These are phyloP conservation scores for Wallacemonas sp. DNA, from an alignment of 208 protist species.

Conservation along the genomic window DNA sequence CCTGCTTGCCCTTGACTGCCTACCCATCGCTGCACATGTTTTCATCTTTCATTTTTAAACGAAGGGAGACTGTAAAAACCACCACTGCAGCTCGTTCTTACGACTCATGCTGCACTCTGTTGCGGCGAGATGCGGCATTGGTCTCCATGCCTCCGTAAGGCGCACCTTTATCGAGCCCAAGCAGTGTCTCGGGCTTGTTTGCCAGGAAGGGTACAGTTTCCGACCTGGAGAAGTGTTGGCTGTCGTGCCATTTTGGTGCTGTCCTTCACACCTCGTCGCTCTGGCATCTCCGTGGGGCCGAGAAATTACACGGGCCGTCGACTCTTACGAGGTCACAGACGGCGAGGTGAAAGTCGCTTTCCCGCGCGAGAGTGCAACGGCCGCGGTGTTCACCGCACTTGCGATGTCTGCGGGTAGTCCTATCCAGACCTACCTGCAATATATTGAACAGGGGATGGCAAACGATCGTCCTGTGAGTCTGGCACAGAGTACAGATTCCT, in stretches of 20 bases:
- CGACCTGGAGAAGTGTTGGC: slow-evolving; percentile 39
- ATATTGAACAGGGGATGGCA: slow-evolving; percentile 26
- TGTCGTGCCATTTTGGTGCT: slow-evolving; percentile 45
- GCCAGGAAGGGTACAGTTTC: slow-evolving; percentile 22
- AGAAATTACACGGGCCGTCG: slow-evolving; percentile 23
- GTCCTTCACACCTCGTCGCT: slow-evolving; percentile 47
- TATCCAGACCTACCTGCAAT: slow-evolving; percentile 43
- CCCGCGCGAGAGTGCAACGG: slow-evolving; percentile 45
- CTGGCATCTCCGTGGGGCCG: slow-evolving; percentile 54
- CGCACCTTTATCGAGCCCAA: slow-evolving; percentile 25
- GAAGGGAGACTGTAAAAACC: not conserved
- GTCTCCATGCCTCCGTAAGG: slow-evolving; percentile 31
- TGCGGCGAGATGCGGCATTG: slow-evolving; percentile 25
- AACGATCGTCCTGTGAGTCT: slow-evolving; percentile 1
- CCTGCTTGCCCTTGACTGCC: not conserved
- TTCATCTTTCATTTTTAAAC: slow-evolving; percentile 4
- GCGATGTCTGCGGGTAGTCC: slow-evolving; percentile 30
- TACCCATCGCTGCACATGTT: not conserved
- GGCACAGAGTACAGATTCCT: slow-evolving; percentile 24
- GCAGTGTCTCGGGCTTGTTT: slow-evolving; percentile 44
- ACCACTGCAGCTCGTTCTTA: too few species aligned
- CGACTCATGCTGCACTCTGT: slow-evolving; percentile 61
- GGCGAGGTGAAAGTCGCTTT: slow-evolving; percentile 43
- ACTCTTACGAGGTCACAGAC: slow-evolving; percentile 26
- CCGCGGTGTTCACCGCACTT: slow-evolving; percentile 59